Conservation (phyloP, 1,139 yeast species). For the Protomyces inundatus region DNA sequence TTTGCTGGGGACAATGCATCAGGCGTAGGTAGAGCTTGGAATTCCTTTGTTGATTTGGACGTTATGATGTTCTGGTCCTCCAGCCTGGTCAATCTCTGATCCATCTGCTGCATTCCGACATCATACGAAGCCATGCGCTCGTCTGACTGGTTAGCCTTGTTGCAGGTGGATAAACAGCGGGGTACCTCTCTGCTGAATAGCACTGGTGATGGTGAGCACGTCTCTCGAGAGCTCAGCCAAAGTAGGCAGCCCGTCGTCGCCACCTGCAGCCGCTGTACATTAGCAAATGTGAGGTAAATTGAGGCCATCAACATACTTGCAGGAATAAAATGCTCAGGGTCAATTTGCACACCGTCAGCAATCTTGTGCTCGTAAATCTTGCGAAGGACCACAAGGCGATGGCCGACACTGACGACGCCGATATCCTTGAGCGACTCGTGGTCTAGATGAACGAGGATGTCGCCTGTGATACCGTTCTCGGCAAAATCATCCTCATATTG, state of each 20-base stretch:
- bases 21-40: conserved; percentile 45
- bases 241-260: not conserved
- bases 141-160: conserved; percentile 34
- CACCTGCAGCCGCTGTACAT: conserved; percentile 2
- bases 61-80: conserved; percentile 44
- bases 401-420: conserved; percentile 43
- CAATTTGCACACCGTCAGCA: conserved; percentile 36
- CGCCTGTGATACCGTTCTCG: conserved; percentile 43
- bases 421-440: conserved; percentile 42
- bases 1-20: conserved; percentile 30
- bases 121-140: conserved; percentile 40
- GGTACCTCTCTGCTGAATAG: conserved; percentile 32
- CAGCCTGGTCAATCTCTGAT: conserved; percentile 38
- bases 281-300: not conserved
- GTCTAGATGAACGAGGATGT: conserved; percentile 41
- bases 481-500: conserved; percentile 30
- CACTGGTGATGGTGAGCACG: conserved; percentile 28
- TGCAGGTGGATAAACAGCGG: conserved; percentile 13
- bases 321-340: conserved; percentile 36
- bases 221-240: conserved; percentile 26
- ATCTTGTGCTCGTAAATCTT: conserved; percentile 39
- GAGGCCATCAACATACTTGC: not conserved
- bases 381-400: conserved; percentile 41
- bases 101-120: conserved; percentile 38
- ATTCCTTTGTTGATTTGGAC: conserved; percentile 42